phyloP scores from a whole-genome alignment of 2,329 filamentous ascomycete genomes.

The Magnaporthiopsis rhizophila region DNA sequence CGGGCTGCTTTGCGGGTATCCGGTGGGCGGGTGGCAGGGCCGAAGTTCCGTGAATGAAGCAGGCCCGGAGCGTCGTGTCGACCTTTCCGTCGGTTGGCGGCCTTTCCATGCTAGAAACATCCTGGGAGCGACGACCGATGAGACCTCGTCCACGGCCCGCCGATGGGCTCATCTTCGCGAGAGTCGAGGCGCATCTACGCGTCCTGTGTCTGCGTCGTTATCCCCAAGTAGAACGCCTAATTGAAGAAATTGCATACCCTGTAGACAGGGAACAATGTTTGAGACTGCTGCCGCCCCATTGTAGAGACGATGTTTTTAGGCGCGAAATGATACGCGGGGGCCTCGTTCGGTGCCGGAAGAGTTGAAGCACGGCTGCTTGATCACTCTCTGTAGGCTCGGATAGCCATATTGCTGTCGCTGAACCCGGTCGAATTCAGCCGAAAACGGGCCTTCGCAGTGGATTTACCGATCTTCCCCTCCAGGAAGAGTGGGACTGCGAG shows the following conservation, averaged over 20 bases:
- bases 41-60: neutral
- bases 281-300: neutral
- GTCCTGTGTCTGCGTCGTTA: neutral
- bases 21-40: neutral
- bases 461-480: neutral
- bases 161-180: neutral
- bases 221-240: neutral
- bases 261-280: neutral
- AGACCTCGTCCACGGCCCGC: neutral
- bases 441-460: neutral
- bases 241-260: neutral
- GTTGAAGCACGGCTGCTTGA: neutral
- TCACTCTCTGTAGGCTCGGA: neutral
- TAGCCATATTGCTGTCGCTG: neutral
- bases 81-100: neutral
- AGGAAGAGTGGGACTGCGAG: neutral
- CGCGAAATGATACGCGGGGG: neutral
- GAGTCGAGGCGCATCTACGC: neutral
- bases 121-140: neutral
- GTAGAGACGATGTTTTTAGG: neutral
- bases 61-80: neutral
- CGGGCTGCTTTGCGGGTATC: neutral
- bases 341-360: no score
- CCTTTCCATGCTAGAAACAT: no score
- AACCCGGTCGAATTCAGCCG: neutral